phyloP scores from a whole-genome alignment of 2,329 filamentous ascomycete genomes.

The Nemania serpens region DNA sequence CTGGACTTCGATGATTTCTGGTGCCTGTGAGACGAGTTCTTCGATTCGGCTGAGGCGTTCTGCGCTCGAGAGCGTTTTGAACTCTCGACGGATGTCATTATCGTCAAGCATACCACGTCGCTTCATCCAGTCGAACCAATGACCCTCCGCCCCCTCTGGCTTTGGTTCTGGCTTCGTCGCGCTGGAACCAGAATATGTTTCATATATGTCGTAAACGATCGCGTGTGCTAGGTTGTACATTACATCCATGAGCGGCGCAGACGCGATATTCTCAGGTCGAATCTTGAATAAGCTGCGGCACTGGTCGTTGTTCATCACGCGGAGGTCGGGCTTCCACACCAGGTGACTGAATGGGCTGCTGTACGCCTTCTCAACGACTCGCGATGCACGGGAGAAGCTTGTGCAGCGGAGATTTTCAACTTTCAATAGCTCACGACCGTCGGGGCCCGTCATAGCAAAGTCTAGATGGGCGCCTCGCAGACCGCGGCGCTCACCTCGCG shows the following conservation, averaged over 20 bases:
- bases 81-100: too few relatives aligned
- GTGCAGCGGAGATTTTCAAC: constrained; percentile 10
- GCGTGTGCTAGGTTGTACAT: too few relatives aligned
- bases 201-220: too few relatives aligned
- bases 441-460: constrained; percentile 16
- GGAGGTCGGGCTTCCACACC: constrained; percentile 25
- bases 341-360: constrained; percentile 17
- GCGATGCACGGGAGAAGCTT: constrained; percentile 6
- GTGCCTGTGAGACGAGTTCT: too few relatives aligned
- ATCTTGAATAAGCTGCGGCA: background rate
- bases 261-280: background rate
- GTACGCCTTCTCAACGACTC: background rate
- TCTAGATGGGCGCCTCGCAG: constrained; percentile 19
- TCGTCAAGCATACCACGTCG: too few relatives aligned
- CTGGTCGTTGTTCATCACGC: background rate
- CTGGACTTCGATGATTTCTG: background rate
- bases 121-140: too few relatives aligned
- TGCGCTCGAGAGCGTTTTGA: too few relatives aligned
- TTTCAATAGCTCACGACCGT: constrained; percentile 19
- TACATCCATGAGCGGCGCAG: too few relatives aligned
- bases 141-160: too few relatives aligned
- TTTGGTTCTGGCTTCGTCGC: too few relatives aligned
- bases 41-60: too few relatives aligned
- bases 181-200: too few relatives aligned
- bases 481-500: constrained; percentile 17